Evolutionary conservation across 129 eudicot species (phyloP).

Genomic region (Arctium lappa): DNA sequence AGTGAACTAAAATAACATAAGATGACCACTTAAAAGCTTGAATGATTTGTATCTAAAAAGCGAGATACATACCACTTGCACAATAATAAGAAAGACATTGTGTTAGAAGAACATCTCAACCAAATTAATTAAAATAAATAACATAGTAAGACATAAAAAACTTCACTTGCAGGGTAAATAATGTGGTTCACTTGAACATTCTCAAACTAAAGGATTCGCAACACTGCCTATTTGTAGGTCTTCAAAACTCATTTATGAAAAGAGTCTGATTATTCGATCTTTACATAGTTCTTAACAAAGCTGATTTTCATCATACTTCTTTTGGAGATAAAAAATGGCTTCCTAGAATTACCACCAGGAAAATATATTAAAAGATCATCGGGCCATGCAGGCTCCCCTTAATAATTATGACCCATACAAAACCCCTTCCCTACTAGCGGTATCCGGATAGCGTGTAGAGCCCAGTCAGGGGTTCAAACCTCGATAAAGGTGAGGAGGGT

Average conservation of each 20-base stretch:
- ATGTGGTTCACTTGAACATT: neutral
- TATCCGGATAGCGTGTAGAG: neutral
- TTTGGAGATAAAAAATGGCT: neutral
- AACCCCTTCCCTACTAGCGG: neutral
- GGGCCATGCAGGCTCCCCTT: neutral
- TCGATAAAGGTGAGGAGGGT: neutral
- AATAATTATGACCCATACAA: neutral
- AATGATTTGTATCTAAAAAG: neutral
- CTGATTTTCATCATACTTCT: neutral
- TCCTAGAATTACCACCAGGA: neutral
- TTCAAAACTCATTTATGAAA: neutral
- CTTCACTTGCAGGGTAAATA: slow-evolving; percentile 12
- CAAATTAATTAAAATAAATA: neutral
- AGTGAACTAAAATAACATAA: neutral
- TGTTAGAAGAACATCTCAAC: neutral
- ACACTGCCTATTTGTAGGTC: neutral
- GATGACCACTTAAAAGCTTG: neutral
- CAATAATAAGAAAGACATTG: neutral
- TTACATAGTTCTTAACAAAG: neutral
- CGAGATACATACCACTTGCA: neutral
- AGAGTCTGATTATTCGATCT: neutral
- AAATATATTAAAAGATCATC: neutral
- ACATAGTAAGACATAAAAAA: neutral
- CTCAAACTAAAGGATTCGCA: neutral
- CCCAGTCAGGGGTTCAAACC: neutral